phyloP scores from a whole-genome alignment of 257 asterid species.

The Nicotiana undulata region DNA sequence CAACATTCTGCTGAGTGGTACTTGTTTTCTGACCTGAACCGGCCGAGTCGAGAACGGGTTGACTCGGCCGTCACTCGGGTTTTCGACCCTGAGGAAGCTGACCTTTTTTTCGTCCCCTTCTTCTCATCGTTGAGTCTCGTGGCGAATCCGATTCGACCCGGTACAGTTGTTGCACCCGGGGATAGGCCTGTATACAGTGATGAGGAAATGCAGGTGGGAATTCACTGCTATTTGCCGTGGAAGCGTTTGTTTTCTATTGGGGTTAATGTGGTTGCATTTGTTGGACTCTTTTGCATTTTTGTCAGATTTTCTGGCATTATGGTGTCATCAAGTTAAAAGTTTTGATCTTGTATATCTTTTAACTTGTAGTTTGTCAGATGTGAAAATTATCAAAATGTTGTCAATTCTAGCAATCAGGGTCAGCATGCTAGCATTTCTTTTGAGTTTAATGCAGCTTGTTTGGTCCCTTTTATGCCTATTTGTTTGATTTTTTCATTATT shows the following conservation, averaged over 20 bases:
- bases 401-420: background rate
- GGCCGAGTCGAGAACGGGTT: slow-evolving; percentile 39
- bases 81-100: slow-evolving; percentile 74
- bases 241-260: background rate
- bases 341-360: background rate
- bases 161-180: slow-evolving; percentile 5
- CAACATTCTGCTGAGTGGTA: slow-evolving; percentile 98
- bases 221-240: background rate
- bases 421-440: background rate
- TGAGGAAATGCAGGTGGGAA: slow-evolving; percentile 76
- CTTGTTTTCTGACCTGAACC: slow-evolving; percentile 60
- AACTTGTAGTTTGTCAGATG: background rate
- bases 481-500: background rate
- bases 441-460: background rate
- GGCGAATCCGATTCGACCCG: slow-evolving; percentile 40
- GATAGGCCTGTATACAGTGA: slow-evolving; percentile 46
- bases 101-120: slow-evolving; percentile 81
- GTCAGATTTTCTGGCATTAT: background rate
- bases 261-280: background rate
- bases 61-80: slow-evolving; percentile 43
- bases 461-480: background rate
- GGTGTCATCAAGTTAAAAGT: background rate
- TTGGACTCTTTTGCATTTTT: background rate
- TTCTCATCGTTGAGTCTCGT: slow-evolving; percentile 90
- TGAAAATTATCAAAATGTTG: background rate